Percentiles rank a stretch among this genome's conserved stretches.
These are phyloP conservation scores for Pulveroboletus sp. DNA, from an alignment of 768 basidiomycete species.

Conservation along the genomic window DNA sequence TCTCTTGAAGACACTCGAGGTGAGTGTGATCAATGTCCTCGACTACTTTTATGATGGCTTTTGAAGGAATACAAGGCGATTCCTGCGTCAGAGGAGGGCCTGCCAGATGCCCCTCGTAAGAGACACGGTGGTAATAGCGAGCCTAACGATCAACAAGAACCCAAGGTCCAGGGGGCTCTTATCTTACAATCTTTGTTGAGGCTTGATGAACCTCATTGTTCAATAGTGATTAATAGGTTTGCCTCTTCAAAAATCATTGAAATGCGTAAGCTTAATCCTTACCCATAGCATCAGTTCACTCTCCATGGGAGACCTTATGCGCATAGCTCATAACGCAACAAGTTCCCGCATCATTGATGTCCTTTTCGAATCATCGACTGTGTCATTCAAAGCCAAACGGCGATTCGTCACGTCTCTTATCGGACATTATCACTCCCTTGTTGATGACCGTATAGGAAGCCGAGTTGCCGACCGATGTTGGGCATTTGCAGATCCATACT, in stretches of 20 bases:
- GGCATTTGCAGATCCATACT: constrained; percentile 87
- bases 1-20: constrained; percentile 48
- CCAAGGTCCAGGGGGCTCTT: constrained; percentile 81
- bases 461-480: constrained; percentile 90
- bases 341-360: constrained; percentile 78
- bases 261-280: constrained; percentile 5
- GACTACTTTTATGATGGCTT: constrained; percentile 1
- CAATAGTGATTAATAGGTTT: constrained; percentile 69
- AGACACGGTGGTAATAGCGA: constrained; percentile 14
- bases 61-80: constrained; percentile 23
- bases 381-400: constrained; percentile 63
- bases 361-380: constrained; percentile 65
- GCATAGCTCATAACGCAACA: constrained; percentile 62
- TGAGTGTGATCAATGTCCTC: constrained; percentile 24
- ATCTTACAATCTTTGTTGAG: constrained; percentile 80
- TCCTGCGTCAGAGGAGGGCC: constrained; percentile 6
- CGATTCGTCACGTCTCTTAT: constrained; percentile 72
- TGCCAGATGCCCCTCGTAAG: constrained; percentile 10
- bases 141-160: constrained; percentile 45
- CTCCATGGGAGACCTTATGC: constrained; percentile 55
- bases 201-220: constrained; percentile 64
- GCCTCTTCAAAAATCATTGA: constrained; percentile 6
- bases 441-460: constrained; percentile 89
- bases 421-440: constrained; percentile 75
- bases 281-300: constrained; percentile 55